Evolutionary conservation across 202 grass and related monocot species (phyloP), one percentile per base, ranked within the genome.

Genomic region (Cymbopogon flexuosus): DNA sequence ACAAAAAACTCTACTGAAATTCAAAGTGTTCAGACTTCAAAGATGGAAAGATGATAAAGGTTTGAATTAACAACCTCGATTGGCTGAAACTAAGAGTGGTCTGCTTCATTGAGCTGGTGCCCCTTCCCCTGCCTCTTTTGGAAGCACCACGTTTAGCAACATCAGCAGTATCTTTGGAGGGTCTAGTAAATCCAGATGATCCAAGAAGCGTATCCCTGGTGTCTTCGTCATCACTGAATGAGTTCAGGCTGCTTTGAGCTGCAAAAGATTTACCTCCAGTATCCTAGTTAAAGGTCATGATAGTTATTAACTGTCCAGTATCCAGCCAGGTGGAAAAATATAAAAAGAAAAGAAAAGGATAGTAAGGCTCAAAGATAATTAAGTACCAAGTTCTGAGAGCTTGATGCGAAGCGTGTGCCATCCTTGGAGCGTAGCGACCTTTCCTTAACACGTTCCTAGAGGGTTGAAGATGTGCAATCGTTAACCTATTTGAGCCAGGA

Each of bases 191-290:
- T 29, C 87, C 92, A 65, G 84, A 87, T 86, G 75, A 62, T 81
- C 88, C 83, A 31, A 85, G 84, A 63, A 91, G 85, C 63, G 83
- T 86, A 57, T 92, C 87, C 72, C 86, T 85, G 54, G 85, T 90
- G 79, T 91, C 84, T 73, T 98, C 92, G 62, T 95, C 96, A 75
- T 95, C 92, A 65, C 90, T 95, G 62, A 93, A 97, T 41, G 89
- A 91, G 85, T 89, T 89, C 19, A 81, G 43, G 75, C 73, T 91
- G 74, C 71, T 89, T 82, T 85, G 84, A 52, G 70, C 80, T 58
- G 59, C 40, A 68, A 80, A 60, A 62, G 73, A 77, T 93, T 91
- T 95, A 23, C 74, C 88, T 90, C 84, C 84, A 80, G 45, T 68
- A 82, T 73, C 79, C 95, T 94, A 87, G 29, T 79, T 39, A 75